Conservation (phyloP, 2,329 filamentous ascomycete species). For the Plenodomus biglobosus region DNA sequence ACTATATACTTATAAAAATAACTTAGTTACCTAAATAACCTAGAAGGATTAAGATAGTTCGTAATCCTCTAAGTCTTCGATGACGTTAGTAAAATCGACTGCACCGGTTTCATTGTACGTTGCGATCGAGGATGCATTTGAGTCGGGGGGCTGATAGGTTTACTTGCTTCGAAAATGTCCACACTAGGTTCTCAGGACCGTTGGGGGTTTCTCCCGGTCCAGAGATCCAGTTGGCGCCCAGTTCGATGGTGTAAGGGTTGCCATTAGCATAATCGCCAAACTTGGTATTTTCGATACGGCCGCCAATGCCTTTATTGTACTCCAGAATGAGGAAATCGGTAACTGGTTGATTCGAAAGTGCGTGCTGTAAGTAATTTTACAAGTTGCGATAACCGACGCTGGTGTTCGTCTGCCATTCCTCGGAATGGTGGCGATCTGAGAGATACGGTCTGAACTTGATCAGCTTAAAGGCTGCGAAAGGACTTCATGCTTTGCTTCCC, state of each 20-base stretch:
- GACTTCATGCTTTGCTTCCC: conserved; percentile 51
- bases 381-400: too few relatives aligned
- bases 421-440: conserved; percentile 47
- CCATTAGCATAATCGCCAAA: conserved; percentile 59
- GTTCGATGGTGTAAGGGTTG: conserved; percentile 59
- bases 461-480: conserved; percentile 58
- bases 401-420: conserved; percentile 32
- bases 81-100: conserved; percentile 53
- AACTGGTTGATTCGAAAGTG: conserved; percentile 62
- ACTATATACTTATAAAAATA: too few relatives aligned
- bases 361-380: too few relatives aligned
- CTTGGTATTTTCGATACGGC: conserved; percentile 59
- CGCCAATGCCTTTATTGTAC: conserved; percentile 63
- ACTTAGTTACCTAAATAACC: too few relatives aligned
- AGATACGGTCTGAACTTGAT: conserved; percentile 59
- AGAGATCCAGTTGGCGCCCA: conserved; percentile 69
- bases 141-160: conserved; percentile 58
- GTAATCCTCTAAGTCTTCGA: conserved; percentile 55
- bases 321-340: conserved; percentile 67
- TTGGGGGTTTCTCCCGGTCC: conserved; percentile 44
- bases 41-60: too few relatives aligned
- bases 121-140: conserved; percentile 59
- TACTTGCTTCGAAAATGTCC: conserved; percentile 62
- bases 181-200: conserved; percentile 61
- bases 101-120: conserved; percentile 63